Evolutionary conservation across 1,284 basidiomycete genomes (phyloP), one percentile per base, ranked within the genome.

Genomic region (Kalmanozyma brasiliensis): DNA sequence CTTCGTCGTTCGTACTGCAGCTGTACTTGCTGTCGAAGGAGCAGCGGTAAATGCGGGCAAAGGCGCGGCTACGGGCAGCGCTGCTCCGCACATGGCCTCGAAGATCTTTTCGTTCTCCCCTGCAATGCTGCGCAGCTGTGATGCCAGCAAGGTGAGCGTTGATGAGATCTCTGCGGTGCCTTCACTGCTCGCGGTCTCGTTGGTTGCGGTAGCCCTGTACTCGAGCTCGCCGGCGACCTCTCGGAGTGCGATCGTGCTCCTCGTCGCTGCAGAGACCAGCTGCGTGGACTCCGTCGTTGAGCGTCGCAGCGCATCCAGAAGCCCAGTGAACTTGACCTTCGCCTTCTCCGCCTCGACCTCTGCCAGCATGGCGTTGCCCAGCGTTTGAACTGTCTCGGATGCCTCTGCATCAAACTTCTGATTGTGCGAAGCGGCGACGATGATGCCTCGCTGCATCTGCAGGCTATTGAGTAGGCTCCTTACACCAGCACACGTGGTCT

Each of bases 371-470:
- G 85, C 86, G 48, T 86, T 85, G 1, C 90, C 89, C 56, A 91
- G 88, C 11, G 90, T 85, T 75, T 88, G 89, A 75, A 95, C 84
- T 60, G 88, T 89, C 55, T 90, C 89, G 16, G 88, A 82, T 63
- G 87, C 87, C 23, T 87, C 81, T n/a, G 90, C 88, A 72, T 94
- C 92, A 41, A 93, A 84, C 71, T 89, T 88, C 65, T 92, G 88
- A 44, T 91, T 86, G 78, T 93, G 90, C 45, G 89, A 89, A 26
- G 90, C 88, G 11, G 90, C 91, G 23, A 89, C 88, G 69, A 96
- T 86, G 29, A 90, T 89, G 9, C 90, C 90, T 26, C 92, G 89
- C 76, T 95, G 91, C 85, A 93, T 90, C 32, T 88, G 88, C 46
- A 86, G 86, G 13, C 91, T 89, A 77, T 92, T 92, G 52, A 86